Evolutionary conservation across 305 asterid genomes (phyloP), one percentile per base, ranked within the genome.

Genomic region (Fraxinus greggii): DNA sequence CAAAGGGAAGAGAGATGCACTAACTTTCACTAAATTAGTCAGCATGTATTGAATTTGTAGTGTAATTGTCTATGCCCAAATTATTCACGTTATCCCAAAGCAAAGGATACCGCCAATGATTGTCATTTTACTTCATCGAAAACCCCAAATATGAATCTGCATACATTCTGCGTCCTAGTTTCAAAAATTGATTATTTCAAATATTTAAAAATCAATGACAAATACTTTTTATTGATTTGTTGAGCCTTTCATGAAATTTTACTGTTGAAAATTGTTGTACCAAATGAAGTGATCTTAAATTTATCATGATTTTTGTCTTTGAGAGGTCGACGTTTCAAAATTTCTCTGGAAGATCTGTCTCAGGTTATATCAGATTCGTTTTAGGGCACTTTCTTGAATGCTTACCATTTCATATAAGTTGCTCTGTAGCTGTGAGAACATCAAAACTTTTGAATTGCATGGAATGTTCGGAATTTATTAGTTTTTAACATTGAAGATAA

Each of bases 41-140:
- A 28, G 19, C 32, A 28, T 4, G 32, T 9, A 67, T 26, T 28
- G 74, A 67, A 28, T 26, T 12, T 67, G 74, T 67, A 26, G 36
- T 67, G n/a, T 67, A 28, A 38, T 70, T 70, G 38, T 38, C 63
- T 59, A 26, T 70, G 75, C 40, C 21, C 29, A 29, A 51, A 31
- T 33, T 17, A 40, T 63, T 67, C 51, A 80, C 70, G 29, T 79
- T 78, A 73, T 56, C 78, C 79, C 78, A 75, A 13, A 24, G 36
- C 59, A 59, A 73, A 65, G 38, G 23, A 31, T 32, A 65, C 85
- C 63, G 73, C 36, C 56, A 59, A 15, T 24, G 48, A 35, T 2
- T 29, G 2, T 28, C n/a, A 8, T 19, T 17, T 78, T 70, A 67
- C 40, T 77, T 70, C 31, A 70, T 54, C 42, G 19, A 59, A 69